A percentile compares a stretch with the other conserved stretches of the same genome.
These are phyloP conservation scores for Secale cereale DNA, from an alignment of 176 grass and related monocot species.

Conservation along the genomic window DNA sequence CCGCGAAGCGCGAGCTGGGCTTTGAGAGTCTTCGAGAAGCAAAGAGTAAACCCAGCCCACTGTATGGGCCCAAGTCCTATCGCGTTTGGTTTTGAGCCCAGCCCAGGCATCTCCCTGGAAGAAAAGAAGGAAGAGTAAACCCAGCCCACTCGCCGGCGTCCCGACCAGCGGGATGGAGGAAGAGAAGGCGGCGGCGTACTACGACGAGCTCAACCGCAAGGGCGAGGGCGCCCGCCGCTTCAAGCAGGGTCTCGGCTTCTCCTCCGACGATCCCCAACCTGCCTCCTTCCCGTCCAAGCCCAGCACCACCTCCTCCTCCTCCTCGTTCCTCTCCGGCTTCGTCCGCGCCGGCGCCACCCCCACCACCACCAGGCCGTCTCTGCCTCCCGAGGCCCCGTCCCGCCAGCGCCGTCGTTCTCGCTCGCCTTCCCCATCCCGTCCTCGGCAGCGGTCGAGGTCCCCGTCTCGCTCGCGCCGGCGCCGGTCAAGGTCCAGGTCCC, in stretches of 20 bases:
- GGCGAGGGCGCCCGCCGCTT: slow-evolving; percentile 91
- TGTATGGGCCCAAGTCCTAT: neutral
- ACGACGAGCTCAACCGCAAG: slow-evolving; percentile 95
- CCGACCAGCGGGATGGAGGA: slow-evolving; percentile 37
- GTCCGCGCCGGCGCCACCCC: slow-evolving; percentile 52
- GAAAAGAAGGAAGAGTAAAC: neutral
- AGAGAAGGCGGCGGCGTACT: slow-evolving; percentile 78
- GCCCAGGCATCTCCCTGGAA: neutral
- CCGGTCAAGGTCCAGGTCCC: slow-evolving; percentile 45
- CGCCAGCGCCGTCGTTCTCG: neutral
- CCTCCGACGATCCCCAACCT: slow-evolving; percentile 37
- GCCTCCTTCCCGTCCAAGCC: slow-evolving; percentile 42
- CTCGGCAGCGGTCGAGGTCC: slow-evolving; percentile 25
- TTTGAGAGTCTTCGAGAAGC: neutral
- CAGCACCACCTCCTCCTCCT: slow-evolving; percentile 17
- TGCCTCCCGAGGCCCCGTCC: neutral
- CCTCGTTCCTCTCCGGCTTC: slow-evolving; percentile 75
- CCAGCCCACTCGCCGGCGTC: neutral
- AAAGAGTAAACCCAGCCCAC: neutral
- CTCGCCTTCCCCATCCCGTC: neutral
- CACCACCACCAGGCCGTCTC: neutral
- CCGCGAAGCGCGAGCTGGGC: neutral
- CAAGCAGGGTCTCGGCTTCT: slow-evolving; percentile 92
- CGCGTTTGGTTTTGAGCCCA: neutral
- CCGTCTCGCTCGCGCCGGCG: slow-evolving; percentile 31